phyloP scores from a whole-genome alignment of 495 filamentous ascomycete species.

The Acidomyces sp. region DNA sequence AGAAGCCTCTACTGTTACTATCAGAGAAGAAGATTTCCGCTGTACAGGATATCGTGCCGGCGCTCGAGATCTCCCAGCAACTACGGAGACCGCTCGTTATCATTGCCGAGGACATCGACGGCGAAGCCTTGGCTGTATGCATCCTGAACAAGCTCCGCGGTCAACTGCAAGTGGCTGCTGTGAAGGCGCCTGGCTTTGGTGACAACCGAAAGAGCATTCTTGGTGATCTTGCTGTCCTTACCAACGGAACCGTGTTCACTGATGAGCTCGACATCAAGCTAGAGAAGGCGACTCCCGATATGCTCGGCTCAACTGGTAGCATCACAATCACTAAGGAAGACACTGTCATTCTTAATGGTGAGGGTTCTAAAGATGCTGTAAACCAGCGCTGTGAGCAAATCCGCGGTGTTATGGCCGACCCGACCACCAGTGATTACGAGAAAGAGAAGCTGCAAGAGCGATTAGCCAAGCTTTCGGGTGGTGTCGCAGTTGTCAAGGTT shows the following conservation, averaged over 20 bases:
- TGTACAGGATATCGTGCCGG: conserved; percentile 95
- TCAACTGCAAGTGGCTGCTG: conserved; percentile 93
- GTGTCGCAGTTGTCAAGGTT: conserved; percentile 98
- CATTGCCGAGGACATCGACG: conserved; percentile 98
- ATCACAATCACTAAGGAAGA: conserved; percentile 99
- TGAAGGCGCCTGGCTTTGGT: conserved; percentile 98
- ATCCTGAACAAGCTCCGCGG: conserved; percentile 99
- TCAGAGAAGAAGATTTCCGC: conserved; percentile 99
- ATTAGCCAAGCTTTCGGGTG: conserved; percentile 96
- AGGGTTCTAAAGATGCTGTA: conserved; percentile 88
- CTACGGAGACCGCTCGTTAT: conserved; percentile 91
- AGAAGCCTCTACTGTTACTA: conserved; percentile 95
- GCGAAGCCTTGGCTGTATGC: conserved; percentile 95
- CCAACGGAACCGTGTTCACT: conserved; percentile 93
- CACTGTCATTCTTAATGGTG: conserved; percentile 96
- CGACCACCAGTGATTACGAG: conserved; percentile 92
- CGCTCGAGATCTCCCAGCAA: conserved; percentile 91
- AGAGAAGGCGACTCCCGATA: conserved; percentile 88
- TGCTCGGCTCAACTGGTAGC: conserved; percentile 91
- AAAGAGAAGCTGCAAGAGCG: conserved; percentile 99
- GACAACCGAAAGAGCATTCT: conserved; percentile 99
- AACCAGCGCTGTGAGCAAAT: conserved; percentile 97
- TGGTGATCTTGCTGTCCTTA: conserved; percentile 86
- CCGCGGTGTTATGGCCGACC: conserved; percentile 88
- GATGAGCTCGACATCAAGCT: conserved; percentile 98